phyloP scores from a whole-genome alignment of 2,329 filamentous ascomycete species.

The Xylariales sp. region DNA sequence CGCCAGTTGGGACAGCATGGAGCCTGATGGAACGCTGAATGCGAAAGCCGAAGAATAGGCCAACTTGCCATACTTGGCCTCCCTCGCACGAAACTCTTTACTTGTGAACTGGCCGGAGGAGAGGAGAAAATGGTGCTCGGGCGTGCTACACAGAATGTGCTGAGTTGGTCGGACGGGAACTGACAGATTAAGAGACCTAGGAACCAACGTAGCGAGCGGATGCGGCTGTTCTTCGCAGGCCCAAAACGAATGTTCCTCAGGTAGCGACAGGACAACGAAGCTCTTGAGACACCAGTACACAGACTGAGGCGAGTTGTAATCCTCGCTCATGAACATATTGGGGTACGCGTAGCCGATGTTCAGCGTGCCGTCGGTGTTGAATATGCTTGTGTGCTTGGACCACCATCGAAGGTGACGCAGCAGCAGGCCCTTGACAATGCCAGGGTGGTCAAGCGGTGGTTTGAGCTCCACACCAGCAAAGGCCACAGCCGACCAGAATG shows the following conservation, averaged over 20 bases:
- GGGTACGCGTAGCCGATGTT: constrained; percentile 35
- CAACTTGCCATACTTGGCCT: constrained; percentile 44
- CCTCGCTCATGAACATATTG: constrained; percentile 52
- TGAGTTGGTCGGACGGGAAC: constrained; percentile 24
- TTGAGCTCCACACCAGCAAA: constrained; percentile 36
- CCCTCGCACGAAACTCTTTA: constrained; percentile 31
- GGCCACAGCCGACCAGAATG: constrained; percentile 41
- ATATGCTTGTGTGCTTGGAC: constrained; percentile 37
- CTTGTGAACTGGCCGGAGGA: constrained; percentile 33
- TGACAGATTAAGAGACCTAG: constrained; percentile 4
- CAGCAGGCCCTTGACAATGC: constrained; percentile 42
- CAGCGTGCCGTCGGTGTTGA: constrained; percentile 42
- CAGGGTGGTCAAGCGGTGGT: constrained; percentile 29
- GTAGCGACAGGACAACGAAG: constrained; percentile 35
- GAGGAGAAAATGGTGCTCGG: constrained; percentile 36
- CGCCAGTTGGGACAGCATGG: constrained; percentile 26
- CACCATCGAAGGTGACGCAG: constrained; percentile 48
- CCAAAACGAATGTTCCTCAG: constrained; percentile 40
- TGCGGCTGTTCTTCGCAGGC: constrained; percentile 29
- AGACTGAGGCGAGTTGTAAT: constrained; percentile 54
- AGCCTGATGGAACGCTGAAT: constrained; percentile 37
- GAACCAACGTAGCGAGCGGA: constrained; percentile 15
- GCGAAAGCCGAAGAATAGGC: constrained; percentile 44
- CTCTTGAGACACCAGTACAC: constrained; percentile 51
- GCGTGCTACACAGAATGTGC: constrained; percentile 39